Conservation (phyloP, 2,329 filamentous ascomycete genomes). For the Pseudonectria buxi region DNA sequence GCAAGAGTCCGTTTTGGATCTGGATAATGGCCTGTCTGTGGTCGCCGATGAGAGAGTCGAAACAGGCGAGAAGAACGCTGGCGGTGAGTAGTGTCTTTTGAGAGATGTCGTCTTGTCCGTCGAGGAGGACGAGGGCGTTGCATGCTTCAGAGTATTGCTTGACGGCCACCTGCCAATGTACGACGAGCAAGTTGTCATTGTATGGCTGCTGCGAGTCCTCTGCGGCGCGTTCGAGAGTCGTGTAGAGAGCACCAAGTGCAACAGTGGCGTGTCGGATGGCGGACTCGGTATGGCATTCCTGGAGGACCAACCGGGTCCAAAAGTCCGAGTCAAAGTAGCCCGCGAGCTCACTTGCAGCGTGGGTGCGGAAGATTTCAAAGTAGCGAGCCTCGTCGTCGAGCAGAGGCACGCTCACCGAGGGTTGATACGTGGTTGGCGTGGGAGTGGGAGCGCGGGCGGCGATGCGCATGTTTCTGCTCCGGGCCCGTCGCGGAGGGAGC, state of each 20-base stretch:
- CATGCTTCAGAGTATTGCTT: constrained; percentile 53
- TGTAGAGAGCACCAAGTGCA: constrained; percentile 60
- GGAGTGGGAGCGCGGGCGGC: constrained; percentile 16
- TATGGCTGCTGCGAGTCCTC: constrained; percentile 37
- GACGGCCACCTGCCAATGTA: constrained; percentile 55
- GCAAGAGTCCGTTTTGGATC: constrained; percentile 50
- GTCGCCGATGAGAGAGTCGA: constrained; percentile 60
- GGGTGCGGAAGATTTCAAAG: constrained; percentile 55
- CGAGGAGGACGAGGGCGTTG: constrained; percentile 40
- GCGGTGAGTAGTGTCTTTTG: constrained; percentile 55
- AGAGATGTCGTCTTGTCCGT: constrained; percentile 36
- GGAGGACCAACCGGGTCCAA: constrained; percentile 56
- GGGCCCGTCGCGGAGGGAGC: constrained; percentile 26
- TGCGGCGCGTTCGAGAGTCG: constrained; percentile 54
- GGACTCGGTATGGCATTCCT: constrained; percentile 55
- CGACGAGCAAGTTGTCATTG: constrained; percentile 28
- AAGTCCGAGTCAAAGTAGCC: constrained; percentile 62
- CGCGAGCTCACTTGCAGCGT: constrained; percentile 56
- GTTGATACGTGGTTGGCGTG: constrained; percentile 33
- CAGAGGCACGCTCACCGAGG: constrained; percentile 40
- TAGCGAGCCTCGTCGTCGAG: constrained; percentile 48
- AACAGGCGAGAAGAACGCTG: constrained; percentile 59
- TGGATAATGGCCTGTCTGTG: constrained; percentile 55
- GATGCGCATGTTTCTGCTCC: constrained; percentile 14
- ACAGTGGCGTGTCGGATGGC: constrained; percentile 60